Evolutionary conservation across 1,139 yeast genomes (phyloP), one percentile per base, ranked within the genome.

Genomic region (Entelexis sorbosivorans): DNA sequence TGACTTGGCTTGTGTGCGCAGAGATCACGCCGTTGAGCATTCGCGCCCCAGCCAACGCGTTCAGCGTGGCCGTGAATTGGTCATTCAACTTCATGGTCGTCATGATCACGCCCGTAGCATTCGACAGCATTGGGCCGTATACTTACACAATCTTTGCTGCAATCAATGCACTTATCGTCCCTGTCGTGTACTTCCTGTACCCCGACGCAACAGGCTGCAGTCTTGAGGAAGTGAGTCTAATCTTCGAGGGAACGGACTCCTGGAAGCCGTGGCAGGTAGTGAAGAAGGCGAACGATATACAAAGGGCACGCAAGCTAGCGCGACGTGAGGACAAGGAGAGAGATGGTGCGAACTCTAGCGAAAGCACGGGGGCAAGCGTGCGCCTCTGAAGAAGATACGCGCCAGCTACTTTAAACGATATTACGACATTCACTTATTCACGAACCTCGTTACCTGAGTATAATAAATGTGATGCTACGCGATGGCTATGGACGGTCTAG

Each of bases 11-110:
- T 49, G 76, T 76, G 69, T 71, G 76, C 72, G 76, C 60, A 2
- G 73, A 69, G 64, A 70, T 79, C 51, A 75, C 79, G 75, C 77
- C 79, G 56, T 69, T 77, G 48, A 68, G 77, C 63, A 79, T 76
- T 66, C 73, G 82, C 63, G 73, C 81, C 51, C 57, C 72, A 64
- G 66, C 81, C 70, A 63, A 64, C 68, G 77, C 83, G 38, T 65
- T 76, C 31, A 53, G 60, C 11, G 50, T 61, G 2, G 56, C 57
- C 14, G 78, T 44, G 66, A 79, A 61, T 78, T 84, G 50, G 73
- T 77, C 57, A 61, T 79, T 62, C 57, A 71, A 70, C 51, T 73
- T 72, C 58, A 65, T 72, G 66, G 65, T 72, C 31, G 72, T 71
- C 19, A 65, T 69, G 59, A 66, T 71, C 44, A 69, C 73, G 24